phyloP scores from a whole-genome alignment of 169 alveolate species.

The Babesia divergens region DNA sequence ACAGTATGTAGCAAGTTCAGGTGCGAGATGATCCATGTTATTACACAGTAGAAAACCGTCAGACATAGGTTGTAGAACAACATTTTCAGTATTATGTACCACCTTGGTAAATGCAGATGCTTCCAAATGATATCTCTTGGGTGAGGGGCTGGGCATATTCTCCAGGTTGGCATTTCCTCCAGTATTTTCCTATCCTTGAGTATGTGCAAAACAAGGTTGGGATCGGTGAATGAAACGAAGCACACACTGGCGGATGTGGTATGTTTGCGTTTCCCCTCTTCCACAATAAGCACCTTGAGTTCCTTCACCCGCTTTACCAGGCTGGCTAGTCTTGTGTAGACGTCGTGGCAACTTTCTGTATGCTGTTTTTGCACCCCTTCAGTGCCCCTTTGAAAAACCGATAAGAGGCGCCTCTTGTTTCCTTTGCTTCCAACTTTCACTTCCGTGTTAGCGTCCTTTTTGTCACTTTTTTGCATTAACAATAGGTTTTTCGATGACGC shows the following conservation, averaged over 20 bases:
- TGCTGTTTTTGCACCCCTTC: not conserved
- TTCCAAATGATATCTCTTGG: conserved; percentile 64
- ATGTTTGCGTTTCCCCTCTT: conserved; percentile 42
- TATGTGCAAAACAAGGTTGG: conserved; percentile 60
- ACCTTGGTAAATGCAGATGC: conserved; percentile 33
- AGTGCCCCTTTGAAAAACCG: no score
- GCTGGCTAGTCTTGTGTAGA: not conserved
- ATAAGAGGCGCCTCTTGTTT: no score
- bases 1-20: conserved; percentile 47
- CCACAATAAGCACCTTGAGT: conserved; percentile 38
- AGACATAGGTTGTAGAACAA: conserved; percentile 20
- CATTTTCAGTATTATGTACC: conserved; percentile 22
- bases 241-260: conserved; percentile 44
- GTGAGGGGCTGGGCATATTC: conserved; percentile 68
- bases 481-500: conserved; percentile 7
- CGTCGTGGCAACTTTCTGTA: not conserved
- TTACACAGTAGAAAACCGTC: conserved; percentile 25
- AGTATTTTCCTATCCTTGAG: conserved; percentile 47
- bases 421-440: no score
- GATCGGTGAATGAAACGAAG: conserved; percentile 63
- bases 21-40: conserved; percentile 47
- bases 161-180: conserved; percentile 57
- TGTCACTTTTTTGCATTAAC: not conserved
- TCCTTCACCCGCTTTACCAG: conserved; percentile 31
- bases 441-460: not conserved